A percentile compares a stretch with the other conserved stretches of the same genome.
Evolutionary conservation across 306 rosid species (phyloP).

Genomic region (Arachis stenosperma): DNA sequence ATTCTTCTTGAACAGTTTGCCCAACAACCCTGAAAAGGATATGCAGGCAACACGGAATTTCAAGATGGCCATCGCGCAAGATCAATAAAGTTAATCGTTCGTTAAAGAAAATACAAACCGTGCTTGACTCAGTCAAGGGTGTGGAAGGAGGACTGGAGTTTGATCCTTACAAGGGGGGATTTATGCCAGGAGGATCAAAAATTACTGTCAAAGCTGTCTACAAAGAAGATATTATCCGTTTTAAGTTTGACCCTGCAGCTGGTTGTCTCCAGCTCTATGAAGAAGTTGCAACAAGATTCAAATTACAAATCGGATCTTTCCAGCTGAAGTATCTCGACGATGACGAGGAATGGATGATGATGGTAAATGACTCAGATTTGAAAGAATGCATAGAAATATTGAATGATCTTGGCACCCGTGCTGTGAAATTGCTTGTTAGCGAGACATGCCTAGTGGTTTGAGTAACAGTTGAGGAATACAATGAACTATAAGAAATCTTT

Average conservation of each 20-base stretch:
- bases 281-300: slow-evolving; percentile 80
- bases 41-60: slow-evolving; percentile 97
- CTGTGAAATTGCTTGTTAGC: slow-evolving; percentile 72
- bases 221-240: slow-evolving; percentile 74
- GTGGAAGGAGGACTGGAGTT: slow-evolving; percentile 85
- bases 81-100: slow-evolving; percentile 95
- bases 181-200: slow-evolving; percentile 72
- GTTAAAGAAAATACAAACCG: slow-evolving; percentile 75
- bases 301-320: slow-evolving; percentile 70
- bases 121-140: slow-evolving; percentile 92
- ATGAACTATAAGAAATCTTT: too few relatives aligned
- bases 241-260: slow-evolving; percentile 72
- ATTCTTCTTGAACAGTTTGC: slow-evolving; percentile 63
- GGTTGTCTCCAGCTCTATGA: slow-evolving; percentile 76
- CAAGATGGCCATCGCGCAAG: slow-evolving; percentile 99
- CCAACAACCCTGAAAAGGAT: slow-evolving; percentile 98
- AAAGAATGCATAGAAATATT: slow-evolving; percentile 79
- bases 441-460: slow-evolving; percentile 57
- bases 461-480: slow-evolving; percentile 49
- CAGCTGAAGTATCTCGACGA: slow-evolving; percentile 87
- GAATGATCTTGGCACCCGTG: slow-evolving; percentile 64
- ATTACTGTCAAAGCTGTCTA: slow-evolving; percentile 77
- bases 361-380: slow-evolving; percentile 78
- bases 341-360: slow-evolving; percentile 95
- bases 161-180: slow-evolving; percentile 77